Conservation (phyloP, 192 early-diverging fungal genomes). For the Fimicolochytrium jonesii region DNA sequence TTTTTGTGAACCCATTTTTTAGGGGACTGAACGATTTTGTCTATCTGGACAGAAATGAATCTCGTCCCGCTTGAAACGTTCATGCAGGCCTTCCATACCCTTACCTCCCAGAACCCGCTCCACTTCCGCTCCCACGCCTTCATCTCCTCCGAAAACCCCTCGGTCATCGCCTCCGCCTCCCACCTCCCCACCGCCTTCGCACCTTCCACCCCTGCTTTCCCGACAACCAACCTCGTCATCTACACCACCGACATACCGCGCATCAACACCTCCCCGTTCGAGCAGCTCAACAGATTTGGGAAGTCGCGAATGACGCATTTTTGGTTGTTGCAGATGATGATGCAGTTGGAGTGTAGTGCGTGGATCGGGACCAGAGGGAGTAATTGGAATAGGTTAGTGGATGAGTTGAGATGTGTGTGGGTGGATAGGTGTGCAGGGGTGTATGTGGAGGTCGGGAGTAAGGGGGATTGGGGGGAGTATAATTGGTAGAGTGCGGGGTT, state of each 20-base stretch:
- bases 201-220: neutral
- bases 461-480: neutral
- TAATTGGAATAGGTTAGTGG: neutral
- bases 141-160: neutral
- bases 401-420: neutral
- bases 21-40: no score
- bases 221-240: neutral
- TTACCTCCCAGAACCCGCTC: neutral
- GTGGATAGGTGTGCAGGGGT: neutral
- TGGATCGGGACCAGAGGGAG: neutral
- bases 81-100: neutral
- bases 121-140: neutral
- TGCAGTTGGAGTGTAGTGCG: slow-evolving; percentile 1
- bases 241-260: neutral
- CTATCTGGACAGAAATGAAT: neutral
- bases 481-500: no score
- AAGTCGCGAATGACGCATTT: neutral
- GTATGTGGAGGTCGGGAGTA: neutral
- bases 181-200: neutral
- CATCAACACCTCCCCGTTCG: neutral
- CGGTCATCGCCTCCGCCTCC: neutral
- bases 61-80: neutral
- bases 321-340: neutral
- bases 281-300: neutral
- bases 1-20: no score